These are phyloP conservation scores for Biancaea sappan DNA, from an alignment of 306 rosid species.

Conservation along the genomic window DNA sequence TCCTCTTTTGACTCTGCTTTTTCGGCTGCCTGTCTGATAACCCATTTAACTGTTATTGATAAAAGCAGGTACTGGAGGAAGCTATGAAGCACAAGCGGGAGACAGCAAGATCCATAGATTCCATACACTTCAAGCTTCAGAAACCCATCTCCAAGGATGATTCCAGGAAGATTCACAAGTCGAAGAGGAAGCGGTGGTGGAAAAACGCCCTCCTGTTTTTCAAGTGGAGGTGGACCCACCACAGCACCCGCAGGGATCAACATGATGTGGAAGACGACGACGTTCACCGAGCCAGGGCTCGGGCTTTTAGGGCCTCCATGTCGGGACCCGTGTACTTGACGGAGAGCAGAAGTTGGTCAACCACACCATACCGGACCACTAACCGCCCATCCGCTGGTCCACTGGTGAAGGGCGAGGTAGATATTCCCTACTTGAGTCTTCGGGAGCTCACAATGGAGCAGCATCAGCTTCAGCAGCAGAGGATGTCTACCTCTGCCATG, in stretches of 20 bases:
- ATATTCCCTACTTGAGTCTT: conserved; percentile 77
- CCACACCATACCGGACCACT: conserved; percentile 56
- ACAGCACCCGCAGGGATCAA: background rate
- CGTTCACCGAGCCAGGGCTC: conserved; percentile 79
- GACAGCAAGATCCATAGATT: conserved; percentile 68
- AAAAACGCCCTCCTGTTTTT: conserved; percentile 69
- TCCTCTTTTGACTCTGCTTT: too few species aligned
- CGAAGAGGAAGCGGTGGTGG: conserved; percentile 88
- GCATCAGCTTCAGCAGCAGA: conserved; percentile 45
- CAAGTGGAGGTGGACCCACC: conserved; percentile 63
- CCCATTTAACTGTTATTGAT: background rate
- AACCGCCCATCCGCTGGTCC: conserved; percentile 72
- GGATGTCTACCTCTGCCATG: conserved; percentile 73
- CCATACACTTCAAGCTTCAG: conserved; percentile 87
- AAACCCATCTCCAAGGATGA: conserved; percentile 82
- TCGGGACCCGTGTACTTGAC: conserved; percentile 87
- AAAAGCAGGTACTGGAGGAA: conserved; percentile 75
- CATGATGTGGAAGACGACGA: conserved; percentile 22
- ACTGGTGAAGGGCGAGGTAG: conserved; percentile 58
- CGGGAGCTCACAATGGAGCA: conserved; percentile 88
- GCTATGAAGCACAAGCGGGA: conserved; percentile 82
- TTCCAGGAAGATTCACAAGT: conserved; percentile 50
- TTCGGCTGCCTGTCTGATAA: background rate
- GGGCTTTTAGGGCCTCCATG: conserved; percentile 68
- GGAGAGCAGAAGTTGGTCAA: conserved; percentile 72